Conservation (phyloP, 306 rosid species). For the Betula pendula region DNA sequence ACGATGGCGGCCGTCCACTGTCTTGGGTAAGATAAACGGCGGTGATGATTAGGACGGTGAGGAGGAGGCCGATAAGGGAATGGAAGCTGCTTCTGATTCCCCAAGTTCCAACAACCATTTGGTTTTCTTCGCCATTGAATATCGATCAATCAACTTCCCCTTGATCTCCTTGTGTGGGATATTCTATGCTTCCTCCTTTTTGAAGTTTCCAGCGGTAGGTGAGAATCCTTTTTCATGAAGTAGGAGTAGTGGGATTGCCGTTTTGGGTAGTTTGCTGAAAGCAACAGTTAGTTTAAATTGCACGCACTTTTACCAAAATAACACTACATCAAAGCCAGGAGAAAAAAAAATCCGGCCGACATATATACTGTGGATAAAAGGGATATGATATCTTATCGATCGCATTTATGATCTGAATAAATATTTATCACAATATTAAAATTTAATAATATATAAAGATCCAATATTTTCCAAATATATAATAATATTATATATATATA, state of each 20-base stretch:
- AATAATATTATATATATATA: too few species aligned
- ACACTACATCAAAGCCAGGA: too few species aligned
- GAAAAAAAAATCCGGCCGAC: too few species aligned
- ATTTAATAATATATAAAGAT: too few species aligned
- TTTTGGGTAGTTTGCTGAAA: constrained; percentile 43
- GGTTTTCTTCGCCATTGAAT: constrained; percentile 40
- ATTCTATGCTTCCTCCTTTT: constrained; percentile 33
- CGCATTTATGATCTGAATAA: too few species aligned
- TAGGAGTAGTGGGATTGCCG: constrained; percentile 6
- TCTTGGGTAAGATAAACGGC: constrained; percentile 53
- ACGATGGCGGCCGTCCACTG: constrained; percentile 1
- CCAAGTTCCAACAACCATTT: constrained; percentile 40
- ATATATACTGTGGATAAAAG: too few species aligned
- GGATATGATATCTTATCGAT: too few species aligned
- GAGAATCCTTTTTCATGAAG: constrained; percentile 35
- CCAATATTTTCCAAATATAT: too few species aligned
- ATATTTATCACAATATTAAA: too few species aligned
- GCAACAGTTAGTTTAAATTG: constrained; percentile 25
- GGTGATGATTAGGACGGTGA: constrained; percentile 47
- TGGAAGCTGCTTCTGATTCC: constrained; percentile 59
- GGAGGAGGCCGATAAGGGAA: constrained; percentile 55
- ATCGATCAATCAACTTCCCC: background rate
- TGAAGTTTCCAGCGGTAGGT: constrained; percentile 55
- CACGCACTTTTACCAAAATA: background rate
- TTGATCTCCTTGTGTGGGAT: constrained; percentile 11